These are phyloP conservation scores for Botrytis medusae DNA, from an alignment of 2,329 filamentous ascomycete species.

Conservation along the genomic window DNA sequence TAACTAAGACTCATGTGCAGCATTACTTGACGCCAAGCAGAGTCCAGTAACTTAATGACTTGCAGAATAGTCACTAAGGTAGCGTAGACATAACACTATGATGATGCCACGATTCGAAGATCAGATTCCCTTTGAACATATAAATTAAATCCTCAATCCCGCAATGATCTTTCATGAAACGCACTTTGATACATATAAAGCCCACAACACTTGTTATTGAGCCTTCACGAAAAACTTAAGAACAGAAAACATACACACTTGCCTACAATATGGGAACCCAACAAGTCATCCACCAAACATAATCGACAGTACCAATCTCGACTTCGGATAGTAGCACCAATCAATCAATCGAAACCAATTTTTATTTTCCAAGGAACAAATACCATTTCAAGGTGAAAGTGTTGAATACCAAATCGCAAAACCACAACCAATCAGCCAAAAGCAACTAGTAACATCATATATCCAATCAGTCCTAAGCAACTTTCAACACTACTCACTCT, in stretches of 20 bases:
- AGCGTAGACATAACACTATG: not conserved
- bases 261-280: not conserved
- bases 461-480: not conserved
- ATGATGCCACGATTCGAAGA: not conserved
- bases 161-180: not conserved
- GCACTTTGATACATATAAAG: not conserved
- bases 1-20: not conserved
- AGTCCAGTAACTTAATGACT: not conserved
- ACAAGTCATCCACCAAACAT: not conserved
- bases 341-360: constrained; percentile 2
- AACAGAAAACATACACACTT: not conserved
- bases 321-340: constrained; percentile 5
- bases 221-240: not conserved
- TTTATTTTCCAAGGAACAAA: not conserved
- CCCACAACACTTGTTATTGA: not conserved
- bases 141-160: not conserved
- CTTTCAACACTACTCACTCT: not conserved
- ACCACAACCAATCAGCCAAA: not conserved
- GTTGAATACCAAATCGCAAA: not conserved
- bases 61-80: not conserved
- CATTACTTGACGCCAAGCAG: not conserved
- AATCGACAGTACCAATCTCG: not conserved
- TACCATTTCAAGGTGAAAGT: constrained; percentile 3
- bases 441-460: constrained; percentile 1
- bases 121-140: not conserved